Conservation (phyloP, 2,329 filamentous ascomycete genomes). For the Paecilomyces formosus region DNA sequence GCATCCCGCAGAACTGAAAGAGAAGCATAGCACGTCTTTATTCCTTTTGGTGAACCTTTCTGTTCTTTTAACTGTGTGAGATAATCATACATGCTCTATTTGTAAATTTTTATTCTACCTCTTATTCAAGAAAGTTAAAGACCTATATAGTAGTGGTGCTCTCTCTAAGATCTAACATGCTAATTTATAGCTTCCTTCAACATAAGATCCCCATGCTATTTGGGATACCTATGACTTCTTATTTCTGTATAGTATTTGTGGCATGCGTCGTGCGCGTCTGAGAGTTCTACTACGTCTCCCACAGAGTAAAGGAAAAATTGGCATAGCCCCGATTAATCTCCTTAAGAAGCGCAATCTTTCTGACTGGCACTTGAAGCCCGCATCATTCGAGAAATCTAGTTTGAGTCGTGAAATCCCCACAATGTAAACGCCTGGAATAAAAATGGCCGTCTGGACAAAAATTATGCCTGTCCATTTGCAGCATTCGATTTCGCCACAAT, state of each 20-base stretch:
- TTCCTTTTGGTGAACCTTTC: background rate
- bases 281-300: too few species aligned
- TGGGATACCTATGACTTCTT: too few species aligned
- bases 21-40: background rate
- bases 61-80: background rate
- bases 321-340: too few species aligned
- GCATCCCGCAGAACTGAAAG: background rate
- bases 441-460: background rate
- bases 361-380: background rate
- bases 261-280: too few species aligned
- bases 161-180: background rate
- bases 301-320: too few species aligned
- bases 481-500: slow-evolving; percentile 37
- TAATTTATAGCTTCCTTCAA: background rate
- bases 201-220: too few species aligned
- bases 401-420: background rate
- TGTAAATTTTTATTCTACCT: background rate
- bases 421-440: background rate
- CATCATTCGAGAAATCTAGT: background rate
- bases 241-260: too few species aligned
- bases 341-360: background rate
- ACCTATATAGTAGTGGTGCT: background rate
- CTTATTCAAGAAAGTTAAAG: background rate
- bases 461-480: slow-evolving; percentile 28
- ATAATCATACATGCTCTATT: background rate